Evolutionary conservation across 2,329 filamentous ascomycete genomes (phyloP).

Genomic region (Apiospora kogelbergensis): DNA sequence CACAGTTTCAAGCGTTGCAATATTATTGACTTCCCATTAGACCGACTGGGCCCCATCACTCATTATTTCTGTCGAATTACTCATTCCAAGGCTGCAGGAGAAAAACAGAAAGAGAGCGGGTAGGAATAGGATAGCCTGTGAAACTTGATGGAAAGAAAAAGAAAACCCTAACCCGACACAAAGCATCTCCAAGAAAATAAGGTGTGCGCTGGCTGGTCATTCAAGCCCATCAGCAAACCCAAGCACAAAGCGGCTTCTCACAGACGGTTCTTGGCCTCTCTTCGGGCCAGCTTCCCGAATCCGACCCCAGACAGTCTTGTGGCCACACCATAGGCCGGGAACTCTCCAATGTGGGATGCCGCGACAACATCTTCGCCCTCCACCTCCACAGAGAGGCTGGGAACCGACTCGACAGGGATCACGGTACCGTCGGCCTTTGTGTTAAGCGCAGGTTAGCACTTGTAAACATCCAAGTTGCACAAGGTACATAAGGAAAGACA

Average conservation of each 20-base stretch:
- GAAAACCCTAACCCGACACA: not conserved
- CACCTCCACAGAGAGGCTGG: conserved; percentile 12
- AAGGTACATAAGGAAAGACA: not conserved
- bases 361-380: conserved; percentile 11
- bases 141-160: not conserved
- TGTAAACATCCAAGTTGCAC: not conserved
- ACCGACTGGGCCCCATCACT: not conserved
- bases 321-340: conserved; percentile 9
- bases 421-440: conserved; percentile 10
- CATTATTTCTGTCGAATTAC: not conserved
- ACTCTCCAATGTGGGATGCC: not conserved
- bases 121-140: not conserved
- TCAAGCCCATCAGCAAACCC: not conserved
- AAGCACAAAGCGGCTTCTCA: not conserved
- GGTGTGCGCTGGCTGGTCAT: not conserved
- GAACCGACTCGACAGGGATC: conserved; percentile 10
- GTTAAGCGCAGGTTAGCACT: not conserved
- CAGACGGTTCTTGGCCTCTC: not conserved
- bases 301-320: conserved; percentile 11
- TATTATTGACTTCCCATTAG: not conserved
- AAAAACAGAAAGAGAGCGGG: not conserved
- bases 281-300: not conserved
- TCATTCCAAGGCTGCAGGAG: too few relatives aligned
- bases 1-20: not conserved
- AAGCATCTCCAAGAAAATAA: not conserved